Percentiles rank a stretch among this genome's conserved stretches.
phyloP scores from a whole-genome alignment of 805 yeast genomes.

The Pichia thaimueangensis region DNA sequence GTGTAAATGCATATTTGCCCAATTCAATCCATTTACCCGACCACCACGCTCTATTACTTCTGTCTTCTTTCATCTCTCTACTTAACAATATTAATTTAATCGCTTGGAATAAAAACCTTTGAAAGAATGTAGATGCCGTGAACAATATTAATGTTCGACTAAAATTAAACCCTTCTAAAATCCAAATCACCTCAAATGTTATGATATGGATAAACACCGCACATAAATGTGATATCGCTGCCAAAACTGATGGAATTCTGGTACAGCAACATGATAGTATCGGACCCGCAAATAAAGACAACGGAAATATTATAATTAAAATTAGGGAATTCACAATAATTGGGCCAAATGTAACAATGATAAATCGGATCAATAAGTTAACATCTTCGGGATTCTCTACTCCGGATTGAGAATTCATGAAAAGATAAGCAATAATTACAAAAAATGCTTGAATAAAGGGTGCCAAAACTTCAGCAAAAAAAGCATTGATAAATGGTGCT shows the following conservation, averaged over 20 bases:
- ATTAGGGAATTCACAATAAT: conserved; percentile 34
- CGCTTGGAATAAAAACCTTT: conserved; percentile 31
- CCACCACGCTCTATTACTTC: conserved; percentile 47
- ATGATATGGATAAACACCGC: conserved; percentile 32
- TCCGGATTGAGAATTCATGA: conserved; percentile 84
- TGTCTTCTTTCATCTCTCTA: conserved; percentile 37
- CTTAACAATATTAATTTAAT: conserved; percentile 31
- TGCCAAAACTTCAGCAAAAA: conserved; percentile 73
- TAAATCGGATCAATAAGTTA: conserved; percentile 57
- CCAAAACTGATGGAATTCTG: conserved; percentile 32
- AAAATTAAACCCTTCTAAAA: conserved; percentile 38
- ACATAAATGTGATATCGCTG: conserved; percentile 35
- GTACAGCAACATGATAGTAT: conserved; percentile 29
- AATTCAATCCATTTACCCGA: conserved; percentile 42
- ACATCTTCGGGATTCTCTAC: conserved; percentile 46
- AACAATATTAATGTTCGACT: conserved; percentile 35
- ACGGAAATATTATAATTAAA: conserved; percentile 28
- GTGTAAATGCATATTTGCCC: conserved; percentile 33
- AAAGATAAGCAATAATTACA: conserved; percentile 66
- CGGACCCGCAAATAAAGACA: conserved; percentile 36
- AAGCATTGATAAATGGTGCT: conserved; percentile 70
- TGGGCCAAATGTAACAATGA: conserved; percentile 47
- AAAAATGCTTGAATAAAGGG: conserved; percentile 66
- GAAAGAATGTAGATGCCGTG: conserved; percentile 33
- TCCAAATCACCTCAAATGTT: conserved; percentile 32